Percentiles rank a stretch among this genome's conserved stretches.
phyloP scores from a whole-genome alignment of 495 filamentous ascomycete genomes.

The Aspergillus panamensis region DNA sequence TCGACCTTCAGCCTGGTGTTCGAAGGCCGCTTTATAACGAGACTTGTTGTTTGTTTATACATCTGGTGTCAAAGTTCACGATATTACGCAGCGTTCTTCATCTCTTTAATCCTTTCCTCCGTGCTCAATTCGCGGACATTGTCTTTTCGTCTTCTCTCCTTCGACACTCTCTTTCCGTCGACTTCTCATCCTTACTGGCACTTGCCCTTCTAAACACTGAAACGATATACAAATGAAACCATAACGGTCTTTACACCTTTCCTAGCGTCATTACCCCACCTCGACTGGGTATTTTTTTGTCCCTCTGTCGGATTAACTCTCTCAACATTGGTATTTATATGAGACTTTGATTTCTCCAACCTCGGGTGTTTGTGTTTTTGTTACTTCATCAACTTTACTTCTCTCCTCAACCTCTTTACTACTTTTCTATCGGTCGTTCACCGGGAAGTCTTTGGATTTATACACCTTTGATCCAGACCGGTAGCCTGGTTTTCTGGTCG shows the following conservation, averaged over 20 bases:
- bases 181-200: conserved; percentile 32
- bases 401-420: conserved; percentile 18
- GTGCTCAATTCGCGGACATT: conserved; percentile 20
- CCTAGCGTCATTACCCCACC: conserved; percentile 46
- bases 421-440: conserved; percentile 17
- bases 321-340: conserved; percentile 56
- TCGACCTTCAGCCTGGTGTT: conserved; percentile 44
- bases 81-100: conserved; percentile 51
- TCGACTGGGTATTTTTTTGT: conserved; percentile 40
- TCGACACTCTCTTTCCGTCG: conserved; percentile 29
- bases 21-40: conserved; percentile 34
- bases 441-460: conserved; percentile 31
- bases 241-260: conserved; percentile 61
- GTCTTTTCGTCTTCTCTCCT: conserved; percentile 43
- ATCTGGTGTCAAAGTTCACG: conserved; percentile 36
- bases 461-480: conserved; percentile 37
- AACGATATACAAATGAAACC: conserved; percentile 60
- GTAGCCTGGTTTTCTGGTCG: conserved; percentile 37
- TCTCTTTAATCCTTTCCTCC: conserved; percentile 24
- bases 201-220: conserved; percentile 38
- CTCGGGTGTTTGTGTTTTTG: conserved; percentile 46
- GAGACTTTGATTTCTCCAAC: conserved; percentile 63
- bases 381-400: conserved; percentile 29
- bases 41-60: conserved; percentile 27
- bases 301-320: conserved; percentile 59